Evolutionary conservation across 129 eudicot genomes (phyloP).

Genomic region (Oenanthe sinensis): DNA sequence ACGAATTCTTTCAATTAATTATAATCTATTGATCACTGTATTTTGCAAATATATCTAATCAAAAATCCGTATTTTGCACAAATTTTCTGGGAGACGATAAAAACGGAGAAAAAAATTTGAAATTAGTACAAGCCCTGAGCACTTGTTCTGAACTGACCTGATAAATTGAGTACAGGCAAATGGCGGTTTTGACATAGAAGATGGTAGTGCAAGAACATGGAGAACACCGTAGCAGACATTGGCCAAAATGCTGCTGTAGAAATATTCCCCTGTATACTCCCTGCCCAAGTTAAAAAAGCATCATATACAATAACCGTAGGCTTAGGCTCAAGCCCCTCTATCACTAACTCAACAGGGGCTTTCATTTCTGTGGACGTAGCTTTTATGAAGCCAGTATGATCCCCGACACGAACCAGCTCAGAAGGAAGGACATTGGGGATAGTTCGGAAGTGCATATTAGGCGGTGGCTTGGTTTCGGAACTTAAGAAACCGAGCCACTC

Average conservation of each 20-base stretch:
- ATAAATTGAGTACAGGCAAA: conserved; percentile 18
- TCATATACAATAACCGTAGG: conserved; percentile 43
- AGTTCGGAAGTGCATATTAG: conserved; percentile 28
- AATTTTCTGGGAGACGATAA: background rate
- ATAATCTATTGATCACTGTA: background rate
- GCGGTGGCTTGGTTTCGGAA: conserved; percentile 19
- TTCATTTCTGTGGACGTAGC: conserved; percentile 35
- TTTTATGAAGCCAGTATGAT: conserved; percentile 21
- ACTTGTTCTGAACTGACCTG: conserved; percentile 24
- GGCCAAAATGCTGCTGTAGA: conserved; percentile 50
- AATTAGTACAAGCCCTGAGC: background rate
- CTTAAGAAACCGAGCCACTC: conserved; percentile 53
- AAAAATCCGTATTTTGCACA: no score
- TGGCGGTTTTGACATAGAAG: conserved; percentile 34
- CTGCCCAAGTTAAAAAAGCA: conserved; percentile 35
- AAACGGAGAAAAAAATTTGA: background rate
- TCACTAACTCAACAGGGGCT: conserved; percentile 38
- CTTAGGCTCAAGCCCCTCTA: conserved; percentile 19
- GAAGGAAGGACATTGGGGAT: conserved; percentile 68
- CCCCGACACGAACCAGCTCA: conserved; percentile 40
- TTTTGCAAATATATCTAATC: no score
- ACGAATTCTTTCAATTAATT: no score
- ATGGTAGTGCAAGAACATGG: conserved; percentile 32
- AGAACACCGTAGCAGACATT: conserved; percentile 35
- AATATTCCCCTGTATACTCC: conserved; percentile 46